Evolutionary conservation across 1,139 yeast species (phyloP).

Genomic region (Suhomyces bolitotheri): DNA sequence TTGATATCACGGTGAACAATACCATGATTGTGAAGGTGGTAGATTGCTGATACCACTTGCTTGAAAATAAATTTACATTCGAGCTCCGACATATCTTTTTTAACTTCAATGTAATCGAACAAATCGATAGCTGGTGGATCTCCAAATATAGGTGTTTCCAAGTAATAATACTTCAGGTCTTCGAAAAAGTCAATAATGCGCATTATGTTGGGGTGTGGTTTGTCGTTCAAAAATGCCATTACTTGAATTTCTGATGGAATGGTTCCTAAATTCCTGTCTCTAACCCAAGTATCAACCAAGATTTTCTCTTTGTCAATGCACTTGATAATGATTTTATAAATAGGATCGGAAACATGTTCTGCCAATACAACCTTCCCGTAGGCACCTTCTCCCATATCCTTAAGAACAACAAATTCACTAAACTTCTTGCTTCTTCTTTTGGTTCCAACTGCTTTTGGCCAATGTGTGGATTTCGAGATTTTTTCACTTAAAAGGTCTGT

Average conservation of each 20-base stretch:
- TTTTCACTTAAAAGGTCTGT: slow-evolving; percentile 41
- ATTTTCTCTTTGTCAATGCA: slow-evolving; percentile 90
- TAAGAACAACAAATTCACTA: slow-evolving; percentile 66
- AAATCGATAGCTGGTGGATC: slow-evolving; percentile 86
- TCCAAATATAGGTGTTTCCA: slow-evolving; percentile 90
- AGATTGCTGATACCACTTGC: slow-evolving; percentile 76
- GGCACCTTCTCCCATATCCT: slow-evolving; percentile 94
- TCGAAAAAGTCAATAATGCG: slow-evolving; percentile 87
- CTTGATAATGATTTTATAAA: slow-evolving; percentile 74
- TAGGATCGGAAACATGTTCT: slow-evolving; percentile 60
- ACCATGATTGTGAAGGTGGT: slow-evolving; percentile 80
- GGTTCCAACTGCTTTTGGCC: slow-evolving; percentile 62
- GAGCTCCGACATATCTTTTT: slow-evolving; percentile 70
- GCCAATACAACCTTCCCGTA: slow-evolving; percentile 91
- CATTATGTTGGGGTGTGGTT: slow-evolving; percentile 86
- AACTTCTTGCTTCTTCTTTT: slow-evolving; percentile 66
- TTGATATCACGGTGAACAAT: slow-evolving; percentile 93
- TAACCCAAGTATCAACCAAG: slow-evolving; percentile 94
- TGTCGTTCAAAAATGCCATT: slow-evolving; percentile 71
- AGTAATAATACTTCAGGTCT: slow-evolving; percentile 81
- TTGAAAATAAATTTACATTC: slow-evolving; percentile 77
- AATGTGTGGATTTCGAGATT: slow-evolving; percentile 37
- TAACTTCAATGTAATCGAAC: slow-evolving; percentile 86
- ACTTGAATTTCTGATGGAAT: slow-evolving; percentile 94
- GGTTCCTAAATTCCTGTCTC: slow-evolving; percentile 87